A percentile compares a stretch with the other conserved stretches of the same genome.
phyloP scores from a whole-genome alignment of 2,329 filamentous ascomycete genomes.

The Geoglossum cookeanum region DNA sequence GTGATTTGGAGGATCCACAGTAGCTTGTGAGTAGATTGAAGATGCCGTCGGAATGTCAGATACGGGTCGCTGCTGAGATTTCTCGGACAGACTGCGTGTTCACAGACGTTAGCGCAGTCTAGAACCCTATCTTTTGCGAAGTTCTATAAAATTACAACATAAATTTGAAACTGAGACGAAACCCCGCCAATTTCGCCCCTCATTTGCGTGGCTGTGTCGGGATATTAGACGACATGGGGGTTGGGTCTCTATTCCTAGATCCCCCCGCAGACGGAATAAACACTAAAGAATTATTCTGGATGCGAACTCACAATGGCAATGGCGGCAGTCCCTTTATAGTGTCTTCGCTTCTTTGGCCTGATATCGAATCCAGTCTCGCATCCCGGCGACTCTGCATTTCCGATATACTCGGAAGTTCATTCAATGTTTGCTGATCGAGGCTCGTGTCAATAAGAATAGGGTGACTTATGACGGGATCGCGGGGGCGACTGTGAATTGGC shows the following conservation, averaged over 20 bases:
- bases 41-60: slow-evolving; percentile 10
- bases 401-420: slow-evolving; percentile 19
- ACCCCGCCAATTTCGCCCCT: slow-evolving; percentile 2
- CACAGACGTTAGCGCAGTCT: background rate
- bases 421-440: slow-evolving; percentile 26
- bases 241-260: background rate
- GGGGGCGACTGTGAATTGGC: slow-evolving; percentile 23
- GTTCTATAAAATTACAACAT: background rate
- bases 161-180: background rate
- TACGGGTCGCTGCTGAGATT: background rate
- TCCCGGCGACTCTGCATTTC: slow-evolving; percentile 11
- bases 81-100: background rate
- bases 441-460: slow-evolving; percentile 27
- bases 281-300: background rate
- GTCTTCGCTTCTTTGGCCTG: slow-evolving; percentile 12
- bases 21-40: slow-evolving; percentile 16
- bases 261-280: background rate
- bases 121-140: background rate
- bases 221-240: background rate
- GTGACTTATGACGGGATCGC: slow-evolving; percentile 25
- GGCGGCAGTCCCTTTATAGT: slow-evolving; percentile 18
- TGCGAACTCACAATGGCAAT: slow-evolving; percentile 20
- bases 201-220: background rate
- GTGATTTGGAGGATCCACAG: slow-evolving; percentile 7
- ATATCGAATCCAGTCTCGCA: slow-evolving; percentile 12